phyloP scores from a whole-genome alignment of 169 alveolate species.

The Plasmodium ovale region DNA sequence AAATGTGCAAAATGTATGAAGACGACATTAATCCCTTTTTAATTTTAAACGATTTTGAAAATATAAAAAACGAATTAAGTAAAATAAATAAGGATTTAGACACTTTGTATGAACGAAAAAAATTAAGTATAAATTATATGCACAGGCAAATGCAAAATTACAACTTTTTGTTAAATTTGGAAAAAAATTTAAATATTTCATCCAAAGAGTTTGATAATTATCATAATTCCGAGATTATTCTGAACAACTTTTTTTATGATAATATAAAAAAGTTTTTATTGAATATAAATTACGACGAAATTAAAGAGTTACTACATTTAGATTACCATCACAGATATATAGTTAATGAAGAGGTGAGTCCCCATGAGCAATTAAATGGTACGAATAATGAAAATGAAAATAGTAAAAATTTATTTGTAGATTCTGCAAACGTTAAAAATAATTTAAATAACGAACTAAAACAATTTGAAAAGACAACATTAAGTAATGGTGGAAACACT shows the following conservation, averaged over 20 bases:
- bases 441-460: not conserved
- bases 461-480: not conserved
- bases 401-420: not conserved
- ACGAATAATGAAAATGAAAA: constrained; percentile 6
- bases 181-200: constrained; percentile 56
- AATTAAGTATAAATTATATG: constrained; percentile 27
- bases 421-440: constrained; percentile 2
- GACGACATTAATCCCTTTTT: constrained; percentile 66
- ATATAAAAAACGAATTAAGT: constrained; percentile 36
- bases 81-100: constrained; percentile 41
- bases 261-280: constrained; percentile 49
- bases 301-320: constrained; percentile 22
- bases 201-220: constrained; percentile 41
- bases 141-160: constrained; percentile 77
- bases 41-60: constrained; percentile 58
- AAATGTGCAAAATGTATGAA: constrained; percentile 65
- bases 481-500: not conserved
- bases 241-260: constrained; percentile 49
- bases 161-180: constrained; percentile 42
- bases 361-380: not conserved
- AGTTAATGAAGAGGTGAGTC: not conserved
- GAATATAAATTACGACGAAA: constrained; percentile 59
- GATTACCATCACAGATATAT: constrained; percentile 24
- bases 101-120: constrained; percentile 50
- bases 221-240: constrained; percentile 41